Conservation (phyloP, 2,329 filamentous ascomycete species). For the Coniochaeta sp. region DNA sequence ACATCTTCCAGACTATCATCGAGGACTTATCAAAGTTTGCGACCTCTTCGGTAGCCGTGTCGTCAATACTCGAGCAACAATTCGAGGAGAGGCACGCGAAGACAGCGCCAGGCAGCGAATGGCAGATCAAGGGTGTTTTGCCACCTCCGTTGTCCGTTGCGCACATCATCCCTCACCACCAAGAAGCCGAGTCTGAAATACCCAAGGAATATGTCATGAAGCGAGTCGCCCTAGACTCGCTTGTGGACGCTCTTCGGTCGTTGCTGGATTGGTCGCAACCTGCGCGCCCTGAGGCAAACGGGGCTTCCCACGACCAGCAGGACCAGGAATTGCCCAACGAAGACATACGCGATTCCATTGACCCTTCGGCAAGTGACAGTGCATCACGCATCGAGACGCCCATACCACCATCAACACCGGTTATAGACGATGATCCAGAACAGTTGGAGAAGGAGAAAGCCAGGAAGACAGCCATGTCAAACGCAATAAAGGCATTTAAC, state of each 20-base stretch:
- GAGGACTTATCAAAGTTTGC: slow-evolving; percentile 89
- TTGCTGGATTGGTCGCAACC: slow-evolving; percentile 83
- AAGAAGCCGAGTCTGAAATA: slow-evolving; percentile 64
- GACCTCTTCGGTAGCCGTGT: slow-evolving; percentile 69
- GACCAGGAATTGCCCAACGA: slow-evolving; percentile 47
- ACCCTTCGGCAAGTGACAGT: slow-evolving; percentile 55
- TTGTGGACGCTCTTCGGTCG: slow-evolving; percentile 83
- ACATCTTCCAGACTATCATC: slow-evolving; percentile 92
- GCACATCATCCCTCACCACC: slow-evolving; percentile 55
- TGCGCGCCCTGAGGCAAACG: slow-evolving; percentile 53
- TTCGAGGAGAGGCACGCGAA: slow-evolving; percentile 74
- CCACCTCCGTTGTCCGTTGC: slow-evolving; percentile 80
- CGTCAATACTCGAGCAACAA: slow-evolving; percentile 69
- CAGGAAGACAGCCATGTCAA: slow-evolving; percentile 82
- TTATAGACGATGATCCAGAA: slow-evolving; percentile 80
- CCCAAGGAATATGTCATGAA: slow-evolving; percentile 90
- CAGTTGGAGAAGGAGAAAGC: slow-evolving; percentile 94
- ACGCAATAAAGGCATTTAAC: slow-evolving; percentile 88
- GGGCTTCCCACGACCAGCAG: slow-evolving; percentile 32
- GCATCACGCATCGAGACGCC: slow-evolving; percentile 55
- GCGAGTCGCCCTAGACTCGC: slow-evolving; percentile 75
- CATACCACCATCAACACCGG: slow-evolving; percentile 56
- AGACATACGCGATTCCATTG: slow-evolving; percentile 64
- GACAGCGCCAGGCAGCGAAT: slow-evolving; percentile 57
- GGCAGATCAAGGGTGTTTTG: slow-evolving; percentile 78